Evolutionary conservation across 1,284 basidiomycete genomes (phyloP).

Genomic region (Tilletiopsis washingtonensis): DNA sequence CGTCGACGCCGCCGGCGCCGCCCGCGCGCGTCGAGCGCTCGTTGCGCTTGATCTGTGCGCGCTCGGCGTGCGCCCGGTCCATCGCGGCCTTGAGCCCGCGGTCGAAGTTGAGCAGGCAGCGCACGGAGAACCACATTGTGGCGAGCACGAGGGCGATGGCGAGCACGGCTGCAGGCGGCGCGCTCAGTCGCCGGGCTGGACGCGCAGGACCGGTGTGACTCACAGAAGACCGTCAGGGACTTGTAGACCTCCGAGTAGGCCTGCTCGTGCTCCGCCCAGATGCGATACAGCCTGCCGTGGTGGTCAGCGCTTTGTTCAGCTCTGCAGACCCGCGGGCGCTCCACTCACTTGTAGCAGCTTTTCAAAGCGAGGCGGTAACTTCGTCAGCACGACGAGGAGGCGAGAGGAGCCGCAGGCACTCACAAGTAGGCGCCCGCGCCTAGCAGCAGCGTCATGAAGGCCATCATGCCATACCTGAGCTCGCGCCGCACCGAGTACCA

Average conservation of each 20-base stretch:
- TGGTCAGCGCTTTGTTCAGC: background rate
- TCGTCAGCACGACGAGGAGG: no score
- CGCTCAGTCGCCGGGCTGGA: background rate
- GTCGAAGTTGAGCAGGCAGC: constrained; percentile 36
- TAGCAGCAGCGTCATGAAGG: constrained; percentile 22
- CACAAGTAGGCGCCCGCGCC: constrained; percentile 34
- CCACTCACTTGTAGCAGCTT: constrained; percentile 15
- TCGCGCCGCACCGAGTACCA: constrained; percentile 33
- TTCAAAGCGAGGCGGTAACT: no score
- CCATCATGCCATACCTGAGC: constrained; percentile 24
- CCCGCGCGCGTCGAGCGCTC: background rate
- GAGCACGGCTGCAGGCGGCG: constrained; percentile 13
- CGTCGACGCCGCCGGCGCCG: no score
- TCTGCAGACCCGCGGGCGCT: background rate
- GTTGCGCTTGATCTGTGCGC: background rate
- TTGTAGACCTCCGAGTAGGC: constrained; percentile 38
- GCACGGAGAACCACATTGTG: constrained; percentile 24
- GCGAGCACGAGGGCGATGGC: constrained; percentile 28
- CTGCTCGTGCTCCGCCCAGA: constrained; percentile 25
- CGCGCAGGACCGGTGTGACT: background rate
- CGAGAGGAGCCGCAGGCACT: background rate
- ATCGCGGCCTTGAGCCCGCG: no score
- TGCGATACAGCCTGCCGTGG: constrained; percentile 17
- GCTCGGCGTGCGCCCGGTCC: no score
- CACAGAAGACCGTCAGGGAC: constrained; percentile 31